A percentile compares a stretch with the other conserved stretches of the same genome.
phyloP scores from a whole-genome alignment of 257 asterid genomes.

The Petunia axillaris region DNA sequence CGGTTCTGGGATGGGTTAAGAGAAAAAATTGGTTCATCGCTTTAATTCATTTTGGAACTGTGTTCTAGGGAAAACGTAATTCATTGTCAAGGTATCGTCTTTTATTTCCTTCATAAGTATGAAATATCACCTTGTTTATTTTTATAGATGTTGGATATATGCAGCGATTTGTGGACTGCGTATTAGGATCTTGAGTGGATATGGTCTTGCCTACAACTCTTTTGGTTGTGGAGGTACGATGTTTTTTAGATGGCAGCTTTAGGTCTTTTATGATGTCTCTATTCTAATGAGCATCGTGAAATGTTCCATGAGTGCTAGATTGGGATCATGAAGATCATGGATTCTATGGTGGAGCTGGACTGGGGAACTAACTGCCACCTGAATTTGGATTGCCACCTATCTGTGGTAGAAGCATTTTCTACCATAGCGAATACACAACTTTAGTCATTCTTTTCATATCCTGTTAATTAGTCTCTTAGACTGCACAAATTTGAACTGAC shows the following conservation, averaged over 20 bases:
- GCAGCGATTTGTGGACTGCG: constrained; percentile 83
- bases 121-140: constrained; percentile 49
- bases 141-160: constrained; percentile 78
- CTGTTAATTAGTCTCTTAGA: constrained; percentile 41
- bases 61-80: constrained; percentile 30
- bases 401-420: constrained; percentile 46
- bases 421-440: constrained; percentile 1
- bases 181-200: constrained; percentile 77
- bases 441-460: constrained; percentile 52
- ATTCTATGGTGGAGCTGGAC: constrained; percentile 82
- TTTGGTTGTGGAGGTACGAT: constrained; percentile 84
- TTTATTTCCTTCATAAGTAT: constrained; percentile 38
- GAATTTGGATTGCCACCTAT: constrained; percentile 58
- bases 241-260: constrained; percentile 70
- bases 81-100: constrained; percentile 30
- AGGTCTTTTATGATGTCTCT: constrained; percentile 72
- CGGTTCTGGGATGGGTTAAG: background rate
- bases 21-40: background rate
- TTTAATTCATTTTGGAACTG: constrained; percentile 4
- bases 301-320: constrained; percentile 93
- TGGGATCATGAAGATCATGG: constrained; percentile 80
- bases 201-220: constrained; percentile 66
- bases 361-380: constrained; percentile 63
- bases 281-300: constrained; percentile 76
- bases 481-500: constrained; percentile 33